A percentile compares a stretch with the other conserved stretches of the same genome.
Conservation (phyloP, 352 stramenopile genomes). For the Phytophthora sansomeana region DNA sequence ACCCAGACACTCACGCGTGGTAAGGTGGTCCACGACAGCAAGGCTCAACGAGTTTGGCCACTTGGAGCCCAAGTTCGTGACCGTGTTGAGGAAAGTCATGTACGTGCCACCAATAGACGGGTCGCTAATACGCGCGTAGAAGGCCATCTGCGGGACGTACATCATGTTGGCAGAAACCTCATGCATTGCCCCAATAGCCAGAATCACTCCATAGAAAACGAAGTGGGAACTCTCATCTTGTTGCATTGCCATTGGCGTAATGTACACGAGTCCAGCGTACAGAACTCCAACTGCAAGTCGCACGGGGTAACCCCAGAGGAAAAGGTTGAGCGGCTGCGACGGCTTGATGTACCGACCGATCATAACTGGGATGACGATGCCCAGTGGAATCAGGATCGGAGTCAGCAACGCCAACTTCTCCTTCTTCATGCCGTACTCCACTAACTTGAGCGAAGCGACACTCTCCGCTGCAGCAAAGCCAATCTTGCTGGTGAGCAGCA, state of each 20-base stretch:
- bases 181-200: conserved; percentile 74
- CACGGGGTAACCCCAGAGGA: conserved; percentile 86
- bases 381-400: conserved; percentile 88
- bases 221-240: conserved; percentile 78
- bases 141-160: conserved; percentile 97
- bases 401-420: conserved; percentile 91
- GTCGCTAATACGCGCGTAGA: conserved; percentile 98
- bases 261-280: conserved; percentile 85
- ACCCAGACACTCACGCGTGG: conserved; percentile 81
- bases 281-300: conserved; percentile 85
- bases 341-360: conserved; percentile 79
- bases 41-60: conserved; percentile 90
- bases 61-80: conserved; percentile 98
- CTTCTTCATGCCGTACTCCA: conserved; percentile 94
- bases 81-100: conserved; percentile 99
- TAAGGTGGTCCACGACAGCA: conserved; percentile 83
- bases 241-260: conserved; percentile 81
- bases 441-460: conserved; percentile 93
- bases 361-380: conserved; percentile 89
- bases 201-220: conserved; percentile 83
- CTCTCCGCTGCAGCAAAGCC: conserved; percentile 93
- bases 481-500: conserved; percentile 94
- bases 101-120: conserved; percentile 98
- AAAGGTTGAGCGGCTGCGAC: conserved; percentile 76
- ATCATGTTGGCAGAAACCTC: conserved; percentile 93